A percentile compares a stretch with the other conserved stretches of the same genome.
These are phyloP conservation scores for Tephrocybe rancida DNA, from an alignment of 768 basidiomycete genomes.

Conservation along the genomic window DNA sequence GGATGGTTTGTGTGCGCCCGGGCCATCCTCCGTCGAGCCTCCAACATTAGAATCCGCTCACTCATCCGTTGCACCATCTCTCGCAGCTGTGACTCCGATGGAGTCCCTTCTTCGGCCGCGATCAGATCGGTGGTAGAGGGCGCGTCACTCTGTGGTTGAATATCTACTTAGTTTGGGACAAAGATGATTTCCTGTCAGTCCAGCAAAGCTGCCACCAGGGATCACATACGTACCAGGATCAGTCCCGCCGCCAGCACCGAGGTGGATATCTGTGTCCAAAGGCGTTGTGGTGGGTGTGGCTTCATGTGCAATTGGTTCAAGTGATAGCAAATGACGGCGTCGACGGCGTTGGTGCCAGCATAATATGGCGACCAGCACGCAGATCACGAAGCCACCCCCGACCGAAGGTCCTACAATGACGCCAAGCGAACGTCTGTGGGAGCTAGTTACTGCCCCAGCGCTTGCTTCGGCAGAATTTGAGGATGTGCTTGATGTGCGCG, in stretches of 20 bases:
- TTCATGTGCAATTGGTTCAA: not conserved
- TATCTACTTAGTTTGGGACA: not conserved
- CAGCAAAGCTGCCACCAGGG: not conserved
- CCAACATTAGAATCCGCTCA: not conserved
- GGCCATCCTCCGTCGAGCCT: too few species aligned
- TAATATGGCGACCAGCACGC: not conserved
- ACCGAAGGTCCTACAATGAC: constrained; percentile 4
- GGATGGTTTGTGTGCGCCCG: too few species aligned
- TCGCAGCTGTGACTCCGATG: not conserved
- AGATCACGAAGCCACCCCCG: not conserved
- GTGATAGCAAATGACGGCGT: not conserved
- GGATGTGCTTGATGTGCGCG: not conserved
- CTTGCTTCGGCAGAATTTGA: not conserved
- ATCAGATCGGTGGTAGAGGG: not conserved
- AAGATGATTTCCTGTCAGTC: not conserved
- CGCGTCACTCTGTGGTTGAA: not conserved
- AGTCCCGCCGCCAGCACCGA: not conserved
- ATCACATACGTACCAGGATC: not conserved
- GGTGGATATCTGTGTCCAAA: not conserved
- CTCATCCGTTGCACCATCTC: not conserved
- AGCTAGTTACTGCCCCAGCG: not conserved
- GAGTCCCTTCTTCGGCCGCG: not conserved
- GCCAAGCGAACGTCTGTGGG: not conserved
- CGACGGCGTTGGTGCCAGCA: not conserved
- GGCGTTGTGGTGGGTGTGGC: not conserved